Conservation (phyloP, 495 filamentous ascomycete genomes). For the Aspergillus carlsbadensis region DNA sequence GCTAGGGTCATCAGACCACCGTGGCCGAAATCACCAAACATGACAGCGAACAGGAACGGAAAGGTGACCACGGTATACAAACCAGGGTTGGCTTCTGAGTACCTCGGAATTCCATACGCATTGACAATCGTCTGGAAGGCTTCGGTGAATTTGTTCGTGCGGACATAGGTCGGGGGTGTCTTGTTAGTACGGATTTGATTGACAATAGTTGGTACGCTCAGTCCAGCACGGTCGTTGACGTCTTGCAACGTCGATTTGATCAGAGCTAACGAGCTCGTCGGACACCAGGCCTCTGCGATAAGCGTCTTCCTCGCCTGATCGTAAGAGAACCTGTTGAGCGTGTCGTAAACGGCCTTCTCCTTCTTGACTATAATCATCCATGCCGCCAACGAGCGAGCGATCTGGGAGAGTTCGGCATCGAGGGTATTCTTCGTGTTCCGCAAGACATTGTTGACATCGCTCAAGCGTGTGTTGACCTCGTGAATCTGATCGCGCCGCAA, state of each 20-base stretch:
- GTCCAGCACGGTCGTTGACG: constrained; percentile 90
- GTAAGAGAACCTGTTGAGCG: constrained; percentile 93
- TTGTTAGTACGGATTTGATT: constrained; percentile 95
- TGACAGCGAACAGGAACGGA: constrained; percentile 97
- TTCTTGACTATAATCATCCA: constrained; percentile 98
- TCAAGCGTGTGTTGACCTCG: constrained; percentile 89
- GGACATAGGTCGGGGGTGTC: constrained; percentile 92
- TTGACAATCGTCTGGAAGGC: constrained; percentile 99
- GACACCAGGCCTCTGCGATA: constrained; percentile 97
- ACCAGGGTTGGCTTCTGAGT: constrained; percentile 95
- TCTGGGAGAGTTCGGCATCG: constrained; percentile 88
- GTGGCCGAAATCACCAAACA: constrained; percentile 98
- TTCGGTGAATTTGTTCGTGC: constrained; percentile 97
- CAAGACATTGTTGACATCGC: constrained; percentile 86
- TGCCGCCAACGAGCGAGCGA: constrained; percentile 81
- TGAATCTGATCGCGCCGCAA: constrained; percentile 91
- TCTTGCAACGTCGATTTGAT: constrained; percentile 97
- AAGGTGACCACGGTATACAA: constrained; percentile 94
- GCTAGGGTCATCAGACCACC: constrained; percentile 80
- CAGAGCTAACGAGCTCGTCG: constrained; percentile 81
- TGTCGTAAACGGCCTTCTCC: constrained; percentile 97
- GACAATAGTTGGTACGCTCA: constrained; percentile 95
- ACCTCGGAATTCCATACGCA: constrained; percentile 95
- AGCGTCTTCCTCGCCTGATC: constrained; percentile 93
- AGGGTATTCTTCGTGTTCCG: constrained; percentile 95